Percentiles rank a stretch among this genome's conserved stretches.
Evolutionary conservation across 148 eudicot species (phyloP).

Genomic region (Persicaria tinctoria): DNA sequence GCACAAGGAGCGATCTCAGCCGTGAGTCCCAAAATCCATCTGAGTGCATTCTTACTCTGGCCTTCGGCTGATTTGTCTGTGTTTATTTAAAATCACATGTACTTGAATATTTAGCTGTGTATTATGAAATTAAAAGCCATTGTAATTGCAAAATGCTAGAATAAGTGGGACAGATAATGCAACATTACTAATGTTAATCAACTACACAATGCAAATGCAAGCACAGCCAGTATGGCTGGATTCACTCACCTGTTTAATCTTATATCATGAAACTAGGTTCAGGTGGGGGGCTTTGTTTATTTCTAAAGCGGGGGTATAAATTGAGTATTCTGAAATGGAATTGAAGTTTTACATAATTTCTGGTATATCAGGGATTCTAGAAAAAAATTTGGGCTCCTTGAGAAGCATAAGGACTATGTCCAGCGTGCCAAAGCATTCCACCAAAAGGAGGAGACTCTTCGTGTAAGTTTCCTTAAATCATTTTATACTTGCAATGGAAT

Average conservation of each 20-base stretch:
- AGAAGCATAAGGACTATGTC: constrained; percentile 84
- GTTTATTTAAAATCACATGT: too few species aligned
- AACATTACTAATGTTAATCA: too few species aligned
- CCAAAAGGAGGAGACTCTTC: constrained; percentile 66
- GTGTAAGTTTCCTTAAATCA: constrained; percentile 22
- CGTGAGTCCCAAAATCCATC: constrained; percentile 42
- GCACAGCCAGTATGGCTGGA: background rate
- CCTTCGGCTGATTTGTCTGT: background rate
- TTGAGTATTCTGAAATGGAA: background rate
- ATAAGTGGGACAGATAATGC: too few species aligned
- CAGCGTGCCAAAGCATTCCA: constrained; percentile 65
- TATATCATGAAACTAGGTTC: background rate
- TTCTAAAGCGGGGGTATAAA: background rate
- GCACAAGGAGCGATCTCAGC: constrained; percentile 87
- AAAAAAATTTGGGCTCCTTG: constrained; percentile 67
- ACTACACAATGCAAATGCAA: background rate
- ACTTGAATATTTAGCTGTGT: background rate
- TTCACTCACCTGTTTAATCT: background rate
- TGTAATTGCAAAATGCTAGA: too few species aligned
- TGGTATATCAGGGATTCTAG: constrained; percentile 35
- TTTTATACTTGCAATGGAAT: background rate
- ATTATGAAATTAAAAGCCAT: too few species aligned
- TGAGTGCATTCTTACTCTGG: too few species aligned
- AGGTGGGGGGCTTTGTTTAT: background rate
- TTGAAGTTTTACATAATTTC: background rate